Evolutionary conservation across 2,329 filamentous ascomycete genomes (phyloP), one percentile per base, ranked within the genome.

Genomic region (Fusarium albosuccineum): DNA sequence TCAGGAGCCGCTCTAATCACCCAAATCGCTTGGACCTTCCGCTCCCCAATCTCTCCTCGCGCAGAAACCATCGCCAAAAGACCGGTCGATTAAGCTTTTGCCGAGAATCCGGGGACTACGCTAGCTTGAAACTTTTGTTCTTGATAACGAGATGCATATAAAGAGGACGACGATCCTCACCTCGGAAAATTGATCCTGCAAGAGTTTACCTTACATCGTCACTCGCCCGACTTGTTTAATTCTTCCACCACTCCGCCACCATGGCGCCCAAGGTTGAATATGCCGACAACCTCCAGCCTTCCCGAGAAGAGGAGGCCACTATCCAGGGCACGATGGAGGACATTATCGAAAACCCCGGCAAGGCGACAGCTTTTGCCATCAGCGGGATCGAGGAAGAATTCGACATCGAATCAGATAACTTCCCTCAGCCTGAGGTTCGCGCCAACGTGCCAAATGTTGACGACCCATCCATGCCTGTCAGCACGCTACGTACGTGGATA

Each of bases 401-500:
- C 29, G 62, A 62, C 49, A 65, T 65, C 13, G 62, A 65, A 42
- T 65, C 62, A 10, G 62, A 62, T 41, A 65, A 65, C 17, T 65
- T 58, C 3, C 56, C 61, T 2, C 36, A 50, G 17, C 46, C 61
- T 3, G 57, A 64, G 39, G 62, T 65, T 5, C 62, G 57, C 29
- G 60, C 60, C 44, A 59, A 56, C 51, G 57, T 60, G 9, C 51
- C 57, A 22, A 55, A 55, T 33, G 39, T 52, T n/a, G 60, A 56
- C 29, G 56, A 64, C 33, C 56, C 56, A 1, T 50, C 39, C 45
- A 56, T 64, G 50, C 68, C 65, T 2, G 74, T 64, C 60, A 76
- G 70, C 62, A 81, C 79, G 60, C 70, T 86, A 73, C 72, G 79
- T 5, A 77, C 77, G 17, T 84, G 82, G 82, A 53, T 81, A 5